These are phyloP conservation scores for Cinchona pubescens DNA, from an alignment of 257 asterid species.

Conservation along the genomic window DNA sequence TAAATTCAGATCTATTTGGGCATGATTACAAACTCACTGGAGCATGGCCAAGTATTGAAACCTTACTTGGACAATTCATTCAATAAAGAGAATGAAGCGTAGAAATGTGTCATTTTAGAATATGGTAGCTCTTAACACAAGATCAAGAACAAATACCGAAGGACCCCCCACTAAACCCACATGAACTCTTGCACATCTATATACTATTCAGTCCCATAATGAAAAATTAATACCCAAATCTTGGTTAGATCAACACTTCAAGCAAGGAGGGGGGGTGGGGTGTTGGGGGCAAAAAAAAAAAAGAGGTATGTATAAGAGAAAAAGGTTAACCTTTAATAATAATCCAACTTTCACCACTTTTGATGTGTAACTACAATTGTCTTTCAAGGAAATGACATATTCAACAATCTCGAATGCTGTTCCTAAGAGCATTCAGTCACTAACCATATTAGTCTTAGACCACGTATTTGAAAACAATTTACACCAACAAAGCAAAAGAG, in stretches of 20 bases:
- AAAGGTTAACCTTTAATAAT: background rate
- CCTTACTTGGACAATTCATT: background rate
- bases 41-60: too few relatives aligned
- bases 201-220: too few relatives aligned
- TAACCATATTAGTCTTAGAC: background rate
- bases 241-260: background rate
- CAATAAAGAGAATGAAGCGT: background rate
- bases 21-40: too few relatives aligned
- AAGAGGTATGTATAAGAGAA: too few relatives aligned
- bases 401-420: constrained; percentile 3
- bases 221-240: background rate
- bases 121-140: too few relatives aligned
- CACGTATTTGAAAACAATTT: background rate
- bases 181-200: too few relatives aligned
- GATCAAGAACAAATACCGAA: too few relatives aligned
- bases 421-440: background rate
- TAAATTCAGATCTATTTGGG: too few relatives aligned
- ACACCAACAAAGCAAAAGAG: background rate
- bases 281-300: too few relatives aligned
- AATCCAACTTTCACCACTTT: background rate
- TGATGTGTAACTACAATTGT: background rate
- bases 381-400: background rate
- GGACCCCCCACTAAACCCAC: too few relatives aligned
- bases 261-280: background rate
- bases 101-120: background rate